Evolutionary conservation across 352 stramenopile genomes (phyloP), one percentile per base, ranked within the genome.

Genomic region (Pythium plurisporium): DNA sequence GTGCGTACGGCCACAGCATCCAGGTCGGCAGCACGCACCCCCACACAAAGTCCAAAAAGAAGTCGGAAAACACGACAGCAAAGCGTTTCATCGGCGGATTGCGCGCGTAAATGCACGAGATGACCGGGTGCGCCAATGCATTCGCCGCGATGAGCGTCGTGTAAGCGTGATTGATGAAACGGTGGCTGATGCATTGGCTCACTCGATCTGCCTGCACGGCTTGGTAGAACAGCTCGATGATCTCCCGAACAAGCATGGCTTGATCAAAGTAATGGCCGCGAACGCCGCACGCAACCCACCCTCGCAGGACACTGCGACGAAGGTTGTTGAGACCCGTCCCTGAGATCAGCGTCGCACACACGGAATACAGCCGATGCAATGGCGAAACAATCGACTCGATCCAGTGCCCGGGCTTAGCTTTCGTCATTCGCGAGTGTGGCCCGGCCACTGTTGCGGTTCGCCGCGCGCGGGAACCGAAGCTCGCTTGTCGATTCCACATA

Each of bases 11-110:
- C 26, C 46, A 17, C 9, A 51, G 47, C 45, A 63, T 56, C 45
- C 46, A 63, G 26, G 51, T 19, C 3, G 55, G 55, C 45, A 63
- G 44, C 27, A 63, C 20, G 15, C 25, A 54, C 15, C 45, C 55
- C 55, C 55, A 63, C 6, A 33, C 11, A 14, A 63, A 43, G 12
- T 63, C 46, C n/a, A 56, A 20, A 15, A 56, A 56, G 29, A 63
- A 63, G 20, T 63, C 55, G 46, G 25, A 19, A n/a, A 63, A 40
- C 5, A 63, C 25, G 29, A 41, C 25, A 0, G 38, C 44, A 22
- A 63, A 56, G 34, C 55, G 55, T 15, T 23, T 15, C 45, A 56
- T 63, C 12, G 46, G 19, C 46, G 29, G 41, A n/a, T 63, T 25
- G 26, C 56, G 14, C 4, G 25, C 25, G 22, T 56, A 63, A 12